A percentile compares a stretch with the other conserved stretches of the same genome.
phyloP scores from a whole-genome alignment of 169 alveolate species.

The Eimeria zaria region DNA sequence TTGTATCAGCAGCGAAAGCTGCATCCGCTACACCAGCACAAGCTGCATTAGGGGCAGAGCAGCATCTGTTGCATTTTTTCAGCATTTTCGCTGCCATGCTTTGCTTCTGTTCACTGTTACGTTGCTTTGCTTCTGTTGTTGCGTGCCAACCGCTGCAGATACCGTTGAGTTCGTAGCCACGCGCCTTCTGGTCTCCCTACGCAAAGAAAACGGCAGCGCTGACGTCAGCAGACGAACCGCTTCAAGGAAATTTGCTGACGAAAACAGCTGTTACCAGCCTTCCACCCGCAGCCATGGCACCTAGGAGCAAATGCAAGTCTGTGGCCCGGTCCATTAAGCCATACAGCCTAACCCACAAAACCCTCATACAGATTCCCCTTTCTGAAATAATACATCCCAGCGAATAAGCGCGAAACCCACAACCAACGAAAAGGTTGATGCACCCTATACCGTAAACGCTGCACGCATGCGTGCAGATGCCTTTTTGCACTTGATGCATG shows the following conservation, averaged over 20 bases:
- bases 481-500: background rate
- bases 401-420: background rate
- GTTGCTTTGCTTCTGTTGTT: background rate
- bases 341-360: background rate
- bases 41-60: background rate
- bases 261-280: constrained; percentile 25
- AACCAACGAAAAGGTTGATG: background rate
- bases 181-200: background rate
- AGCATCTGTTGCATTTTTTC: no score
- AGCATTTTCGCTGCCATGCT: no score
- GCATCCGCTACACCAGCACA: background rate
- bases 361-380: background rate
- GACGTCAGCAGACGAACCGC: constrained; percentile 31
- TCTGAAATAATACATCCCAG: background rate
- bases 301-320: background rate
- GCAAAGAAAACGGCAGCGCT: constrained; percentile 2
- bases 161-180: constrained; percentile 47
- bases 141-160: background rate
- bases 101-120: background rate
- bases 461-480: background rate
- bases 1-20: background rate
- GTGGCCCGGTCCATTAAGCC: background rate
- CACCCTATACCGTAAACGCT: background rate
- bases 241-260: constrained; percentile 17
- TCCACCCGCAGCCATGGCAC: constrained; percentile 10